Percentiles rank a stretch among this genome's conserved stretches.
Conservation (phyloP, 768 basidiomycete genomes). For the Lactarius sp. region DNA sequence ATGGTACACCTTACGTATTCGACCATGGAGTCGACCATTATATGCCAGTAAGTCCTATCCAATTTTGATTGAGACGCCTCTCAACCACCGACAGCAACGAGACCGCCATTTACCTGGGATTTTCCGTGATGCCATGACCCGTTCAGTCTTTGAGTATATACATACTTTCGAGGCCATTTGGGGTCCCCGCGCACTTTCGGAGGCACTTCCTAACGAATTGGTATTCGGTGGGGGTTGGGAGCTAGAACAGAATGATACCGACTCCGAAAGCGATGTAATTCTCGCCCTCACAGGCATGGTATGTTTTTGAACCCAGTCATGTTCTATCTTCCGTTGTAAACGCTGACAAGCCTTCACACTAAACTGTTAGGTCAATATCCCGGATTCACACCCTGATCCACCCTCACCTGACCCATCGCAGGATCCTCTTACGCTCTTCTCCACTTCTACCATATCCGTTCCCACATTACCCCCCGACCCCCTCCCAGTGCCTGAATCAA, state of each 20-base stretch:
- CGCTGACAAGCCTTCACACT: constrained; percentile 15
- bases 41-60: constrained; percentile 43
- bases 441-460: background rate
- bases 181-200: background rate
- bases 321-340: constrained; percentile 13
- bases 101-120: constrained; percentile 1
- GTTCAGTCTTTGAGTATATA: constrained; percentile 8
- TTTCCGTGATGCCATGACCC: constrained; percentile 4
- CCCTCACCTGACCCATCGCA: background rate
- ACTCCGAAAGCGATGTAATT: background rate
- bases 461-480: background rate
- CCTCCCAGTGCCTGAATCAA: background rate
- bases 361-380: background rate
- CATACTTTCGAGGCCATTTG: background rate
- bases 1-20: constrained; percentile 60
- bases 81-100: constrained; percentile 16
- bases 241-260: background rate
- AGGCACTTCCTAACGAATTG: background rate
- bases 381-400: background rate
- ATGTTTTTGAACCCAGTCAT: background rate
- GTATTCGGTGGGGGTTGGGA: background rate
- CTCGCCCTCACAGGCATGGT: constrained; percentile 11
- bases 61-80: too few relatives aligned
- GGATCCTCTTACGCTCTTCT: background rate
- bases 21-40: constrained; percentile 47